These are phyloP conservation scores for Yamadazyma friedrichii DNA, from an alignment of 1,139 yeast genomes.

Conservation along the genomic window DNA sequence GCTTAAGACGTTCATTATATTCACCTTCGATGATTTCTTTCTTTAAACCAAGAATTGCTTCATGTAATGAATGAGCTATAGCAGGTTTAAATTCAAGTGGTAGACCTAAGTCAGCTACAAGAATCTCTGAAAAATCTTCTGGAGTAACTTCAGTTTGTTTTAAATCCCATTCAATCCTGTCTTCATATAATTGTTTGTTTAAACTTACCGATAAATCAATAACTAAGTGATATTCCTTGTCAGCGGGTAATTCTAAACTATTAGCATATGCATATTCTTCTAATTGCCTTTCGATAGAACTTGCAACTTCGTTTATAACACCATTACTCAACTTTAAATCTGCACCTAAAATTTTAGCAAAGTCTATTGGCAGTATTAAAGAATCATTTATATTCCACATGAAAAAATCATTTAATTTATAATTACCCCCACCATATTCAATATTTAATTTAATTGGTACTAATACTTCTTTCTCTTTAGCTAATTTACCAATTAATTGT, in stretches of 20 bases:
- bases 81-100: constrained; percentile 87
- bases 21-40: constrained; percentile 85
- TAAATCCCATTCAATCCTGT: constrained; percentile 94
- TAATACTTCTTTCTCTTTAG: constrained; percentile 41
- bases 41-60: constrained; percentile 70
- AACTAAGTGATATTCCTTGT: constrained; percentile 71
- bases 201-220: constrained; percentile 80
- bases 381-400: constrained; percentile 89
- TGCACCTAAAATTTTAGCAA: constrained; percentile 74
- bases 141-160: constrained; percentile 68
- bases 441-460: constrained; percentile 79
- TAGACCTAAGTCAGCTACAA: constrained; percentile 83
- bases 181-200: constrained; percentile 83
- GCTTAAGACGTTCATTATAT: constrained; percentile 45
- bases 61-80: constrained; percentile 84
- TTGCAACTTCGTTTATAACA: constrained; percentile 64
- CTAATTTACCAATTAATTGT: constrained; percentile 25
- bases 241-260: constrained; percentile 61
- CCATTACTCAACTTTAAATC: constrained; percentile 77
- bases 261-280: constrained; percentile 63
- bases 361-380: constrained; percentile 77
- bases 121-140: constrained; percentile 76
- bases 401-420: constrained; percentile 73
- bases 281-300: constrained; percentile 74
- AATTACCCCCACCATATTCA: constrained; percentile 61